Evolutionary conservation across 1,139 yeast species (phyloP).

Genomic region (Meyerozyma smithsonii): DNA sequence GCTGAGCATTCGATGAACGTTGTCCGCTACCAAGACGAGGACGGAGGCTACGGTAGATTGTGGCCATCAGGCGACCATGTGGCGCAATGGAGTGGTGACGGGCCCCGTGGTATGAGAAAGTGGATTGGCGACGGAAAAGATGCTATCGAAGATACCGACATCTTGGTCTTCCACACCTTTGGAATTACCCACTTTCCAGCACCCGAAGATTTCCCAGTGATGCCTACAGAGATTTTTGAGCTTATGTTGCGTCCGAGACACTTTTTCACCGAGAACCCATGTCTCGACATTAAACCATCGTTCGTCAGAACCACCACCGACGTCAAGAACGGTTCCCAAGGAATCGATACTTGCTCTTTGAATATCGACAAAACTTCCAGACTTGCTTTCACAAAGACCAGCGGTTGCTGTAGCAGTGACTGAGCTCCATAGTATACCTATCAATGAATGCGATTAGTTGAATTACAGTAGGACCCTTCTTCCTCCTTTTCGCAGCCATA

Average conservation of each 20-base stretch:
- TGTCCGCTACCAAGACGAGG: conserved; percentile 60
- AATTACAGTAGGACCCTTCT: not conserved
- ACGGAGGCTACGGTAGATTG: conserved; percentile 48
- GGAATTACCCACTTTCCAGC: conserved; percentile 86
- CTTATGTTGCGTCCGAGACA: conserved; percentile 74
- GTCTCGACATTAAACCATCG: conserved; percentile 68
- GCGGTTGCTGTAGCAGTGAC: not conserved
- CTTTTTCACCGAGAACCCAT: conserved; percentile 73
- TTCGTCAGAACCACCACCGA: conserved; percentile 60
- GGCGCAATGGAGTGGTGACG: conserved; percentile 78
- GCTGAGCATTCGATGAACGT: conserved; percentile 65
- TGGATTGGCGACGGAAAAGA: conserved; percentile 71
- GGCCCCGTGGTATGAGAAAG: conserved; percentile 61
- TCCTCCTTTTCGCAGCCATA: not conserved
- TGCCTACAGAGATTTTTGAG: conserved; percentile 81
- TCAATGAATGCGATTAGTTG: not conserved
- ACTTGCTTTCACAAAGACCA: conserved; percentile 31
- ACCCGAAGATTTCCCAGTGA: conserved; percentile 85
- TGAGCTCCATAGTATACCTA: not conserved
- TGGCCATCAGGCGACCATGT: conserved; percentile 81
- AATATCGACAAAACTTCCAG: conserved; percentile 38
- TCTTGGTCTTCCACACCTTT: conserved; percentile 72
- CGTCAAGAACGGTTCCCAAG: conserved; percentile 39
- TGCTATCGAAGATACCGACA: conserved; percentile 61
- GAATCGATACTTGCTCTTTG: conserved; percentile 33